These are phyloP conservation scores for Tritrichomonas foetus DNA, from an alignment of 208 protist genomes.

Conservation along the genomic window DNA sequence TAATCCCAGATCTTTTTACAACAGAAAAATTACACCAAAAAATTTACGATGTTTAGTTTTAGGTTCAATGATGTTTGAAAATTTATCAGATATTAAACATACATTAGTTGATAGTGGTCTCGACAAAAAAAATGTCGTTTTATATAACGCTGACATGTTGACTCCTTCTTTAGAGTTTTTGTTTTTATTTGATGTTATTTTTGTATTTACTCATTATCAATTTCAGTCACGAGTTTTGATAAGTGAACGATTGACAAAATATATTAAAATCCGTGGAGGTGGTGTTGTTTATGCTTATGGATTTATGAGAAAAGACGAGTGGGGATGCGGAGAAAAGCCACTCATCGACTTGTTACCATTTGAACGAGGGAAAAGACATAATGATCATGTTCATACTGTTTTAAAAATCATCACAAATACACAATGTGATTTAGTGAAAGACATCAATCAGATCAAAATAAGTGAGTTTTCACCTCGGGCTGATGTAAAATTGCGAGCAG, in stretches of 20 bases:
- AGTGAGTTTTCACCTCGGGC: neutral
- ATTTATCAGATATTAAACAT: neutral
- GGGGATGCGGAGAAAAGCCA: neutral
- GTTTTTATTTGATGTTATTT: conserved; percentile 33
- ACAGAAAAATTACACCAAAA: neutral
- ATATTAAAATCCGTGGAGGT: neutral
- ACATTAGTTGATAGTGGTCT: neutral
- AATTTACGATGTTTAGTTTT: neutral
- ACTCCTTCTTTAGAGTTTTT: neutral
- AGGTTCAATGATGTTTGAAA: neutral
- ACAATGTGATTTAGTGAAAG: neutral
- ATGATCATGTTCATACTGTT: too few species aligned
- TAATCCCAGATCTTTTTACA: neutral
- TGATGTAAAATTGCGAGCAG: neutral
- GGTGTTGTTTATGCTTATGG: neutral
- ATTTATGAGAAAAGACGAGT: neutral
- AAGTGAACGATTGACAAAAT: neutral
- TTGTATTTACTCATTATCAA: conserved; percentile 34
- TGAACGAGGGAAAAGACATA: neutral
- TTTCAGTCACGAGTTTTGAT: neutral
- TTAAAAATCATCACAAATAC: neutral
- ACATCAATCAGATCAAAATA: neutral
- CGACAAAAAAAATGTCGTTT: neutral
- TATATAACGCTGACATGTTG: neutral
- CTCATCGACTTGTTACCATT: neutral